Evolutionary conservation across 2,329 filamentous ascomycete species (phyloP).

Genomic region (Claviceps pazoutovae): DNA sequence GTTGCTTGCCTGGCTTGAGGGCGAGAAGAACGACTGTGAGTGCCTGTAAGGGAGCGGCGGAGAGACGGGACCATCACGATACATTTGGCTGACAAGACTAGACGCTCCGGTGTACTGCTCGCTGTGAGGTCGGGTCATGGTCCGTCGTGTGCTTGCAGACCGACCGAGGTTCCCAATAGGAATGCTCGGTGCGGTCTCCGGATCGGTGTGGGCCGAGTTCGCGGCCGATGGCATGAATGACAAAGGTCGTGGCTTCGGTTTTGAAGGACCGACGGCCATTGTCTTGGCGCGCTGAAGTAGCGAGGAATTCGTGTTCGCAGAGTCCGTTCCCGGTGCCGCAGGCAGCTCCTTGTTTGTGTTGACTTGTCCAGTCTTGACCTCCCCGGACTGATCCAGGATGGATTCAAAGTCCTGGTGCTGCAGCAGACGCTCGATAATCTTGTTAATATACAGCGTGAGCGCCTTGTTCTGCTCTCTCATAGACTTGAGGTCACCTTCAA

Average conservation of each 20-base stretch:
- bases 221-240: conserved; percentile 36
- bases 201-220: conserved; percentile 42
- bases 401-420: conserved; percentile 92
- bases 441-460: conserved; percentile 94
- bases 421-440: conserved; percentile 90
- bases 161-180: conserved; percentile 48
- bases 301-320: conserved; percentile 25
- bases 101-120: conserved; percentile 52
- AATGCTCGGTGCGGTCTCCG: conserved; percentile 62
- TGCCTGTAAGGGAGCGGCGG: conserved; percentile 43
- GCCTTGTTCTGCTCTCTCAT: conserved; percentile 94
- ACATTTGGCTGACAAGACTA: conserved; percentile 78
- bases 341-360: conserved; percentile 76
- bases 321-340: conserved; percentile 38
- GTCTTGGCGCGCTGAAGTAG: conserved; percentile 49
- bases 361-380: conserved; percentile 22
- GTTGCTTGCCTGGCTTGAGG: conserved; percentile 34
- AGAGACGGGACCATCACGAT: conserved; percentile 54
- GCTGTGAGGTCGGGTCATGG: conserved; percentile 39
- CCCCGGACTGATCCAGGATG: conserved; percentile 70
- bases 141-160: conserved; percentile 39
- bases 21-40: conserved; percentile 50
- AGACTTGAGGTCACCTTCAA: conserved; percentile 66
- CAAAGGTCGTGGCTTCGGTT: conserved; percentile 39
- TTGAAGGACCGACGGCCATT: conserved; percentile 36